Evolutionary conservation across 2,329 filamentous ascomycete genomes (phyloP).

Genomic region (Fusarium miscanthi): DNA sequence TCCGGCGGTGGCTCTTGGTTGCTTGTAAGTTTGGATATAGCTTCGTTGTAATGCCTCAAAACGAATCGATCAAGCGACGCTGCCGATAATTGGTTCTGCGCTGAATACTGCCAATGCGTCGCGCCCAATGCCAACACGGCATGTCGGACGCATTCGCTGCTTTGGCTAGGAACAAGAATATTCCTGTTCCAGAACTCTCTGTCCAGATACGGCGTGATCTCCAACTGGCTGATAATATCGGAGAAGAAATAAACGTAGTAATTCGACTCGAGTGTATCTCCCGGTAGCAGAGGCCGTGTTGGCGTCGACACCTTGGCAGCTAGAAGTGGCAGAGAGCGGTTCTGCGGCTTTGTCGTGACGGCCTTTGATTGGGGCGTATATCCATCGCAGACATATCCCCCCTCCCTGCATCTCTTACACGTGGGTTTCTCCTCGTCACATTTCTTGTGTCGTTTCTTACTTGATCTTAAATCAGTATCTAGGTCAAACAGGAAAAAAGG

Average conservation of each 20-base stretch:
- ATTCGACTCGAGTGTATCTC: not conserved
- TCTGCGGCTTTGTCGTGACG: not conserved
- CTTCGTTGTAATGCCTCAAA: slow-evolving; percentile 4
- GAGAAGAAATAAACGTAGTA: slow-evolving; percentile 17
- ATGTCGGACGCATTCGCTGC: not conserved
- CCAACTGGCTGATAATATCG: not conserved
- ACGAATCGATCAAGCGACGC: not conserved
- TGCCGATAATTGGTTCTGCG: rapidly evolving
- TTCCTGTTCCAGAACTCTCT: slow-evolving; percentile 1
- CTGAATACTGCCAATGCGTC: not conserved
- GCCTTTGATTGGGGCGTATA: not conserved
- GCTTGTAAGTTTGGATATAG: not conserved
- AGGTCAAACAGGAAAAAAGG: not conserved
- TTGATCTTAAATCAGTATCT: not conserved
- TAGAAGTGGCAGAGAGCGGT: not conserved
- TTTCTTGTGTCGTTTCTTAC: slow-evolving; percentile 19
- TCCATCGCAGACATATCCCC: slow-evolving; percentile 19
- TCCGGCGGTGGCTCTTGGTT: not conserved
- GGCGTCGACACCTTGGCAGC: not conserved
- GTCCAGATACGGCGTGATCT: not conserved
- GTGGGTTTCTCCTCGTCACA: slow-evolving; percentile 11
- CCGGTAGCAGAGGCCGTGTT: not conserved
- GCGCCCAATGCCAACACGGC: slow-evolving; percentile 1
- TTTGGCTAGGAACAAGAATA: not conserved
- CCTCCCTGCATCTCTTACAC: slow-evolving; percentile 9